Percentiles rank a stretch among this genome's conserved stretches.
phyloP scores from a whole-genome alignment of 108 stramenopile genomes.

The Conticribra guillardii region DNA sequence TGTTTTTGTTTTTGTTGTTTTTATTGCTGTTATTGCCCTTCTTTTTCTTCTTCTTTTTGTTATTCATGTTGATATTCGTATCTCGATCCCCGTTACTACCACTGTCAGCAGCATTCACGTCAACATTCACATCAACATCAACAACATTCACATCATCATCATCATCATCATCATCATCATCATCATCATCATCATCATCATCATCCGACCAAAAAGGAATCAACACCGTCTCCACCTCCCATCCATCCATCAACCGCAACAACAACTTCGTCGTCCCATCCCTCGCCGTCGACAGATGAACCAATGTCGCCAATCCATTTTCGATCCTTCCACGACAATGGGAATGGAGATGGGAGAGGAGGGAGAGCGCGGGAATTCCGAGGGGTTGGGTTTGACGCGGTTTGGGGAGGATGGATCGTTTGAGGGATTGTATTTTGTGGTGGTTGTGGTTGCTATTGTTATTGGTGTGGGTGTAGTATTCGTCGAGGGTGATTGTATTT shows the following conservation, averaged over 20 bases:
- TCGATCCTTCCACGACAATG: slow-evolving; percentile 57
- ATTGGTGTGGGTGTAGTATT: no score
- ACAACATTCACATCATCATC: no score
- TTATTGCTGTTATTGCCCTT: slow-evolving; percentile 7
- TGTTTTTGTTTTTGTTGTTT: neutral
- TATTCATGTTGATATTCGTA: neutral
- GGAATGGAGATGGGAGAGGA: slow-evolving; percentile 50
- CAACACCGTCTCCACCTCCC: slow-evolving; percentile 47
- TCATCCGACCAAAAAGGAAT: slow-evolving; percentile 36
- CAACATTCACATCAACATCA: no score
- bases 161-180: neutral
- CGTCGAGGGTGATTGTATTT: neutral
- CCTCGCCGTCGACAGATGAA: slow-evolving; percentile 43
- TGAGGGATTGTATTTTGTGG: neutral
- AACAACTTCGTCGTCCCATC: slow-evolving; percentile 68
- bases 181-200: neutral
- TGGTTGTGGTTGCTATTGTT: no score
- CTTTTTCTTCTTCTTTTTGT: neutral
- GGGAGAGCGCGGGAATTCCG: slow-evolving; percentile 44
- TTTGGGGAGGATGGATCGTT: slow-evolving; percentile 48
- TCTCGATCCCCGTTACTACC: no score
- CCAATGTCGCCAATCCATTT: slow-evolving; percentile 68
- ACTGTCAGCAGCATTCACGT: no score
- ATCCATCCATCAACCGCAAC: slow-evolving; percentile 31
- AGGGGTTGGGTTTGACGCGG: slow-evolving; percentile 57